Evolutionary conservation across 352 stramenopile species (phyloP).

Genomic region (Pythium volutum): DNA sequence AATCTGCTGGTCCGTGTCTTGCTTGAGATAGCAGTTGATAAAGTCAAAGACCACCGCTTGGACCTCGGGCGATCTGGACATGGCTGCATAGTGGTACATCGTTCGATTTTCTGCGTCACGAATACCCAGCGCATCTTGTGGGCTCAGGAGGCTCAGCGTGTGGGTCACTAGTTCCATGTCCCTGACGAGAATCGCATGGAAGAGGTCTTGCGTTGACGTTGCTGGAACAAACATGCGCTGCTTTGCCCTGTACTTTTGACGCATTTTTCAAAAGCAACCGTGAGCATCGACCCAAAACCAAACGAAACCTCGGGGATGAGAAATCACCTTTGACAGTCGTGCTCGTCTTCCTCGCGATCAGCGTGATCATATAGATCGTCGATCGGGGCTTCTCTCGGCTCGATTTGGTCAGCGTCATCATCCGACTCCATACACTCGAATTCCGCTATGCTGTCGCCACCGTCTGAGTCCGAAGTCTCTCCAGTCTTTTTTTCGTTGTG

Average conservation of each 20-base stretch:
- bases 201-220: slow-evolving; percentile 7
- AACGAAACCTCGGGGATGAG: not conserved
- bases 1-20: slow-evolving; percentile 3
- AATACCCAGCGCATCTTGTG: slow-evolving; percentile 2
- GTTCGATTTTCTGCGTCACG: slow-evolving; percentile 12
- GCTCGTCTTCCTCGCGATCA: not conserved
- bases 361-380: slow-evolving; percentile 18
- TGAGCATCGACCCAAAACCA: not conserved
- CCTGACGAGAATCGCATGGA: slow-evolving; percentile 17
- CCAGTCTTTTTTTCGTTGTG: not conserved
- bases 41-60: slow-evolving; percentile 22
- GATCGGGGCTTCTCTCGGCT: not conserved
- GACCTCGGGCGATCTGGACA: not conserved
- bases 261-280: not conserved
- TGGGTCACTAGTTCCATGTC: slow-evolving; percentile 14
- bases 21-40: slow-evolving; percentile 8
- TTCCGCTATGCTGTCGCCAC: slow-evolving; percentile 12
- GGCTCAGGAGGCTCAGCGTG: slow-evolving; percentile 11
- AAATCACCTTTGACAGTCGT: not conserved
- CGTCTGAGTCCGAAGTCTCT: not conserved
- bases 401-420: not conserved
- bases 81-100: slow-evolving; percentile 23
- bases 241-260: not conserved
- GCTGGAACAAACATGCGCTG: slow-evolving; percentile 22
- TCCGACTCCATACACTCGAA: slow-evolving; percentile 20